Base-by-base conservation (phyloP, 768 basidiomycete genomes). In the Xanthoconium stramineum region DNA sequence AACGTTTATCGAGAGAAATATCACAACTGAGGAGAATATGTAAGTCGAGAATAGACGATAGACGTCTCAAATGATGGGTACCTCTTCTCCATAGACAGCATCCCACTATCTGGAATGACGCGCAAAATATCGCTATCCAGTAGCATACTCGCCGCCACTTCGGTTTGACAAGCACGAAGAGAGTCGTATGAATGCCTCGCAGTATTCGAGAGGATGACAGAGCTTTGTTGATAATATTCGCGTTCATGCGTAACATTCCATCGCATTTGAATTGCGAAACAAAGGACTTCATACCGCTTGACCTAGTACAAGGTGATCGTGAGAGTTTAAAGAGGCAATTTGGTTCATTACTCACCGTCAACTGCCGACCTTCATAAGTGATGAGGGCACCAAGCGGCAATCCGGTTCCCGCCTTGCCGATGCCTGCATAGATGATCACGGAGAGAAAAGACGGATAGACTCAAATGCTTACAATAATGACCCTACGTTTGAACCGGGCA, bases 231-330 rank as follows among this genome's bases (percentile, higher is more conserved):
- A 19, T 58, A 8, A 15, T 11, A 1, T 33, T 57, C 48, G 6
- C 6, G 48, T n/a, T 44, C 53, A 39, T 50, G 37, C 5, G 38
- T 32, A 12, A 69, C 45, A 5, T 20, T 52, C 69, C 68, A 69
- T 52, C 65, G 58, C 67, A 69, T 66, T 42, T 52, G 46, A 5
- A 30, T 51, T 1, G 69, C 69, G 19, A 69, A 71, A 45, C 67
- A 71, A 42, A 69, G 67, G 36, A 69, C 61, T 45, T 71, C 69
- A 53, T 71, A 69, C 2, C 44, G 60, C 32, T 61, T 65, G 20
- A 65, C 62, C 68, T 69, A 33, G 32, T 15, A 36, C n/a, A n/a
- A 49, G 14, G 36, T 33, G 24, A 36, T 46, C 35, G 47, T 38
- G 38, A 40, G n/a, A 42, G 2, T 14, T 40, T 24, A 17, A 35